Percentiles rank a stretch among this genome's conserved stretches.
Evolutionary conservation across 306 rosid species (phyloP).

Genomic region (Prinsepia uniflora): DNA sequence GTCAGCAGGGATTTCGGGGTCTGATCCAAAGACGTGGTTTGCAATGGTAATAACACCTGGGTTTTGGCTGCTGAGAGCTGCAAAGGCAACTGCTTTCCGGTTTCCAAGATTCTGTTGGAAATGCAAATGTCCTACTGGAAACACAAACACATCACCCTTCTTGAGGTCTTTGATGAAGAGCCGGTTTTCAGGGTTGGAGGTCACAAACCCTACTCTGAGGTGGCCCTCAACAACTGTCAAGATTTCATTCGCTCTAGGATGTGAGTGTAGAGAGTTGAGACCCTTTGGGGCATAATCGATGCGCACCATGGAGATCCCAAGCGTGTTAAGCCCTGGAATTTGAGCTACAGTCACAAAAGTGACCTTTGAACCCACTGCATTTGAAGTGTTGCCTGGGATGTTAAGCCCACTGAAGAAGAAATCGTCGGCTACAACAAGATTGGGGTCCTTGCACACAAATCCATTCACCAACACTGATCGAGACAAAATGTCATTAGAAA

Average conservation of each 20-base stretch:
- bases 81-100: slow-evolving; percentile 25
- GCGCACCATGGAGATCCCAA: slow-evolving; percentile 26
- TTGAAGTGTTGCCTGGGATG: slow-evolving; percentile 27
- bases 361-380: slow-evolving; percentile 20
- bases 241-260: slow-evolving; percentile 35
- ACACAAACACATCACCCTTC: slow-evolving; percentile 37
- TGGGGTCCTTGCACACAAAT: slow-evolving; percentile 32
- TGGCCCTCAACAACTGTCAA: slow-evolving; percentile 33
- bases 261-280: slow-evolving; percentile 38
- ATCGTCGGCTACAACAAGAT: slow-evolving; percentile 11
- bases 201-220: slow-evolving; percentile 31
- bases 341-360: slow-evolving; percentile 13
- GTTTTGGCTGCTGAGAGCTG: slow-evolving; percentile 38
- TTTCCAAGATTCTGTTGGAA: slow-evolving; percentile 30
- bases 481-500: neutral
- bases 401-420: slow-evolving; percentile 29
- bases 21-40: slow-evolving; percentile 31
- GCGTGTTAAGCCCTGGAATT: slow-evolving; percentile 31
- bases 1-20: slow-evolving; percentile 15
- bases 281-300: slow-evolving; percentile 29
- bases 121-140: slow-evolving; percentile 33
- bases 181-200: slow-evolving; percentile 32
- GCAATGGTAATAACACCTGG: slow-evolving; percentile 29
- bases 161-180: slow-evolving; percentile 27
- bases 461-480: slow-evolving; percentile 28